phyloP scores from a whole-genome alignment of 2,329 filamentous ascomycete species.

The Ophiocordyceps australis region DNA sequence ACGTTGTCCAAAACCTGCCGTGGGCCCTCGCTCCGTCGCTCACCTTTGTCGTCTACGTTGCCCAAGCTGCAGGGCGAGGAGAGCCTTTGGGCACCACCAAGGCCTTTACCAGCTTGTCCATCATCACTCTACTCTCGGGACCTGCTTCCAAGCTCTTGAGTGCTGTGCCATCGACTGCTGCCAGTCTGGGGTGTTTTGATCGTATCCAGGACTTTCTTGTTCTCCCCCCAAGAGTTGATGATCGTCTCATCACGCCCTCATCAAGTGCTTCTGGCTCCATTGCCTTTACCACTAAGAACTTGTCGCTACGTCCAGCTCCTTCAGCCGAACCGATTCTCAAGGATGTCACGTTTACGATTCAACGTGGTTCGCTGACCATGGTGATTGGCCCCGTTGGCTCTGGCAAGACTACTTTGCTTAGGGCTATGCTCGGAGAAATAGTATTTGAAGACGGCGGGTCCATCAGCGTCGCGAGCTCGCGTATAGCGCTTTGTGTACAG shows the following conservation, averaged over 20 bases:
- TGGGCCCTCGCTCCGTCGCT: slow-evolving; percentile 4
- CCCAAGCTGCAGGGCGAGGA: slow-evolving; percentile 1
- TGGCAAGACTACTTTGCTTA: slow-evolving; percentile 5
- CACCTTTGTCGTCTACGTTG: slow-evolving; percentile 4
- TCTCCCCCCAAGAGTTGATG: slow-evolving; percentile 1
- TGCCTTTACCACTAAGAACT: slow-evolving; percentile 1
- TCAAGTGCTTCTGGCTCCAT: neutral
- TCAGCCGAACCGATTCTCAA: neutral
- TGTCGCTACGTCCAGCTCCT: slow-evolving; percentile 1
- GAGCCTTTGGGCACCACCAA: slow-evolving; percentile 2
- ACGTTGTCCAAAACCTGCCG: slow-evolving; percentile 5
- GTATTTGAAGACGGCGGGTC: neutral
- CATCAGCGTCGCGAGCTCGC: neutral
- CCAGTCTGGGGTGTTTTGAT: slow-evolving; percentile 5
- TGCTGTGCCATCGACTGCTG: slow-evolving; percentile 3
- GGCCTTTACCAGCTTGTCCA: slow-evolving; percentile 7
- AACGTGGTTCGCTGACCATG: slow-evolving; percentile 1
- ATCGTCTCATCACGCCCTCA: neutral
- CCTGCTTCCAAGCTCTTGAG: slow-evolving; percentile 4
- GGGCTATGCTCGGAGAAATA: slow-evolving; percentile 7
- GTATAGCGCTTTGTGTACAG: slow-evolving; percentile 6
- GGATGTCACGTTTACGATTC: slow-evolving; percentile 1
- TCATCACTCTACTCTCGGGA: slow-evolving; percentile 5
- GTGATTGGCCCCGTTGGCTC: slow-evolving; percentile 3
- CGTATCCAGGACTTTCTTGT: slow-evolving; percentile 6